phyloP scores from a whole-genome alignment of 805 yeast genomes.

The Peterozyma toletana region DNA sequence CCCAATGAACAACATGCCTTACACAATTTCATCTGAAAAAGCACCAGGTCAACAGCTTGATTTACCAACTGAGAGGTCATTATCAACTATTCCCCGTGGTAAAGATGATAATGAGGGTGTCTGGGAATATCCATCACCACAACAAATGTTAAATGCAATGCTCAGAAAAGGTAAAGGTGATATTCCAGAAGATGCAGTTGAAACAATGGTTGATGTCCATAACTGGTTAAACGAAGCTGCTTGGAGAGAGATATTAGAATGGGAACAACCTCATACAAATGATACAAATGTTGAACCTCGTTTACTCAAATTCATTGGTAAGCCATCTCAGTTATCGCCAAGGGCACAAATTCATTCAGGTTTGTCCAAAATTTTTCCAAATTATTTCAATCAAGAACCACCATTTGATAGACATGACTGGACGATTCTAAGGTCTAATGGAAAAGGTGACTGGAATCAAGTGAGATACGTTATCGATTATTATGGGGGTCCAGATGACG shows the following conservation, averaged over 20 bases:
- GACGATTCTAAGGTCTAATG: slow-evolving; percentile 70
- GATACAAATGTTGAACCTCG: slow-evolving; percentile 60
- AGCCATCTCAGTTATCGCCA: slow-evolving; percentile 84
- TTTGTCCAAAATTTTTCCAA: slow-evolving; percentile 67
- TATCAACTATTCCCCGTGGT: slow-evolving; percentile 86
- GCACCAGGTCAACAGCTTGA: slow-evolving; percentile 76
- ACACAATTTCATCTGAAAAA: slow-evolving; percentile 50
- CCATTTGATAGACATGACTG: slow-evolving; percentile 99
- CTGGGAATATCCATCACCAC: slow-evolving; percentile 99
- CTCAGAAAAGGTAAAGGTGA: slow-evolving; percentile 87
- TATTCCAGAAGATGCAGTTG: slow-evolving; percentile 92
- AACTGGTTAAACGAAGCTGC: slow-evolving; percentile 96
- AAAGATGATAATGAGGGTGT: slow-evolving; percentile 53
- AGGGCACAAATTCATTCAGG: slow-evolving; percentile 65
- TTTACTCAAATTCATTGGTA: slow-evolving; percentile 79
- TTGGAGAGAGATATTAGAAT: slow-evolving; percentile 86
- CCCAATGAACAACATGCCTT: slow-evolving; percentile 89
- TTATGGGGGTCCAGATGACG: slow-evolving; percentile 92
- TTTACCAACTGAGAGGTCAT: slow-evolving; percentile 77
- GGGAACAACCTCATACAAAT: slow-evolving; percentile 76
- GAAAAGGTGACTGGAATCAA: slow-evolving; percentile 47
- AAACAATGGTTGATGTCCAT: slow-evolving; percentile 94
- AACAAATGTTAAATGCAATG: slow-evolving; percentile 99
- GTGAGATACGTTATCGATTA: slow-evolving; percentile 94
- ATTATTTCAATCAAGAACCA: slow-evolving; percentile 62